Base-by-base conservation (phyloP, 345 rosid species). In the Laguncularia racemosa region DNA sequence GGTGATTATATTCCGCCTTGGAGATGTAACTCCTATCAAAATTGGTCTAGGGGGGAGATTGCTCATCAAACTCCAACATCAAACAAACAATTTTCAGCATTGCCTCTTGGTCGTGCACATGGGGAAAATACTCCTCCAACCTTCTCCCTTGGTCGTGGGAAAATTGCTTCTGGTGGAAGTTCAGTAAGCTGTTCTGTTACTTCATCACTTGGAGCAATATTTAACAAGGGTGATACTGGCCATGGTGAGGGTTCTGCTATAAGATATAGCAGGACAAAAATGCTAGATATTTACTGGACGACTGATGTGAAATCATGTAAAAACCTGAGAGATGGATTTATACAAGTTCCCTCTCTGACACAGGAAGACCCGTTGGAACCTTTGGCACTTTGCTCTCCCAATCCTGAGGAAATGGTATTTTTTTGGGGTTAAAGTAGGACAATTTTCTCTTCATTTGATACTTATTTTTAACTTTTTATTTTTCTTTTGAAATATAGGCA, bases 331-430 rank as follows among this genome's bases (percentile, higher is more conserved):
- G 84, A 77, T 64, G 86, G 82, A 55, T 73, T 88, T 70, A 70
- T 75, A 6, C 80, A 73, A 57, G 87, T 90, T 53, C 89, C 88
- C 59, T 73, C 84, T 48, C 96, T 95, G 53, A 81, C 91, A 20
- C 76, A 71, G 71, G 84, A 90, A 69, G 85, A 82, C 48, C 73
- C 79, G 21, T 51, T 68, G 12, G 99, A 88, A 67, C 99, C 97
- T 53, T 68, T 89, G 43, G 96, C 97, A 48, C 75, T 95, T 19
- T 78, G 81, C 61, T 73, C 84, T 12, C 96, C 89, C 50, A 79
- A 62, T 80, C 21, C 80, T 33, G 96, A 90, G 46, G 99, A 93
- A 79, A 61, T 73, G 97, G 97, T 93, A 75, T 71, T 52, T 58
- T 48, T 44, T 44, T 21, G 16, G 62, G 46, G 60, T 57, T 63